Conservation (phyloP, 306 rosid species). For the Spatholobus suberectus region DNA sequence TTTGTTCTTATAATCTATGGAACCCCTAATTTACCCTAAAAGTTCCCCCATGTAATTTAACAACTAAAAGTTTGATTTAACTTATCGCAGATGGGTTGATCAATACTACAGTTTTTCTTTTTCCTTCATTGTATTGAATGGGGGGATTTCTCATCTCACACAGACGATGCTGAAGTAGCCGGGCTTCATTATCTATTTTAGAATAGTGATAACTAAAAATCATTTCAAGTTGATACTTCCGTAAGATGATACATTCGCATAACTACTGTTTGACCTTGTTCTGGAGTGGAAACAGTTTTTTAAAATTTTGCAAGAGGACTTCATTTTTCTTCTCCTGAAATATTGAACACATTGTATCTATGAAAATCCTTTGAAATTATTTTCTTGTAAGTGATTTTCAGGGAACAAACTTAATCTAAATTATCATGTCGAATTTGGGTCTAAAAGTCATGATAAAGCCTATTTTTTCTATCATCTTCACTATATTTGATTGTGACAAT, state of each 20-base stretch:
- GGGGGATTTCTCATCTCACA: not conserved
- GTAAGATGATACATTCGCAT: not conserved
- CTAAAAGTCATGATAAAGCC: not conserved
- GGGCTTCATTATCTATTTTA: not conserved
- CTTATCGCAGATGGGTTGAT: not conserved
- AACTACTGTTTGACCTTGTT: not conserved
- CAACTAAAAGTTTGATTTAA: not conserved
- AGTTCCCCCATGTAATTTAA: not conserved
- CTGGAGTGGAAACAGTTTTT: not conserved
- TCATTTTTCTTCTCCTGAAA: not conserved
- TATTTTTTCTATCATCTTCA: slow-evolving; percentile 8
- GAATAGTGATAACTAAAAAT: not conserved
- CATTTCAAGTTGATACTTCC: not conserved
- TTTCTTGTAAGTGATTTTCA: not conserved
- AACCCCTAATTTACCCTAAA: not conserved
- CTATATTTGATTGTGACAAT: not conserved
- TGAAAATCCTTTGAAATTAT: not conserved
- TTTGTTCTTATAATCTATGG: not conserved
- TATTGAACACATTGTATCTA: not conserved
- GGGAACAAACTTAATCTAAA: not conserved
- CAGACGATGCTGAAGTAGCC: not conserved
- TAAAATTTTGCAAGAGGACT: not conserved
- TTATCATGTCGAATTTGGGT: not conserved
- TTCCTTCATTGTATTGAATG: not conserved
- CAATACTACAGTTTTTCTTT: not conserved